Evolutionary conservation across 495 filamentous ascomycete species (phyloP), one percentile per base, ranked within the genome.

Genomic region (Tuber indicum): DNA sequence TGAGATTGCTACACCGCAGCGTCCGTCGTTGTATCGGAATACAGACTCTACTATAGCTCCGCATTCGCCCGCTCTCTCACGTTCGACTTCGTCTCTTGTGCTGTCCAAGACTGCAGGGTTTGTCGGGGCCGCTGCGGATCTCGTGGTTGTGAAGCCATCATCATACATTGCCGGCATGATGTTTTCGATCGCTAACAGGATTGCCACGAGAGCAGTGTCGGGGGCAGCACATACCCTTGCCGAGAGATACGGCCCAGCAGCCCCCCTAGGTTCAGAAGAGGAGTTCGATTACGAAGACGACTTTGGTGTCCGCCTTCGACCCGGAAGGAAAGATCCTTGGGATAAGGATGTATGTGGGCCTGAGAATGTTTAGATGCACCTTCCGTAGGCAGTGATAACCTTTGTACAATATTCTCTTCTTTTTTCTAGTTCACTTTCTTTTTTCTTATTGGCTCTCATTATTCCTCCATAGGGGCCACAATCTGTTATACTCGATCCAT

Each of bases 121-220:
- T 14, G 73, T 71, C 23, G 73, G 73, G 12, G 46, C 76, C 1
- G 49, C 76, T 21, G 81, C 81, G 71, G 79, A 79, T 44, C 73
- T 79, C 69, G 74, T 82, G 16, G 80, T 82, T n/a, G 62, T 82
- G n/a, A 82, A 74, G 42, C 81, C 81, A 32, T 82, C 80, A 47
- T 79, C 81, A 44, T 82, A 83, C 70, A 76, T 82, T 32, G 81
- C 81, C 26, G 71, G 81, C 23, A 10, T 80, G 52, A 82, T 82
- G 81, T 80, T 82, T 70, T 80, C 81, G 6, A 82, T 82, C 16
- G 81, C 81, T 16, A 43, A 77, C 23, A 79, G 75, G 41, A 82
- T 82, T 42, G 80, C 81, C 32, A 80, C 77, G 16, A 73, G 81
- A 45, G 81, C 81, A 21, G 81, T 82, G 26, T 79, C 78, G 4